Evolutionary conservation across 2,329 filamentous ascomycete species (phyloP), one percentile per base, ranked within the genome.

Genomic region (Penicillium sp.): DNA sequence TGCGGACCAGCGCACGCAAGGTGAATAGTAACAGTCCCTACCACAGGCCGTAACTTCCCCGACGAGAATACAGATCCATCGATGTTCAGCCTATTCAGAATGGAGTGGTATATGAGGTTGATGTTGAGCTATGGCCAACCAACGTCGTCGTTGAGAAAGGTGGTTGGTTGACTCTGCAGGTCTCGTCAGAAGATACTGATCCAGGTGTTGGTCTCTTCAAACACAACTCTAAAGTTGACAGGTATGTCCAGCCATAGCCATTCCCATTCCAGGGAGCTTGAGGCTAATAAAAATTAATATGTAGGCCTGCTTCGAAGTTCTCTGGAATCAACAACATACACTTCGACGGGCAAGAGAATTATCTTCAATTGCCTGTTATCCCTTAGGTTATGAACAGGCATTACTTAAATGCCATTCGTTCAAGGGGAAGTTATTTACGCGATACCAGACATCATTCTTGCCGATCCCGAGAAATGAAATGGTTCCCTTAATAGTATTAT

Each of bases 31-130:
- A 63, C 1, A 73, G 80, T 56, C 72, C 71, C 3, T 70, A 72
- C 44, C 75, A 81, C 57, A 67, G 72, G n/a, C 58, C 71, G 0
- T 80, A 71, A 53, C 68, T 81, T 1, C 79, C 79, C 1, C 71
- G 76, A 58, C 72, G 79, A 11, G 75, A 81, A 34, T 81, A 48
- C 23, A 19, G 9, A 2, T 51, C 37, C 1, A 81, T 64, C 0
- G 77, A 80, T 51, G 70, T 73, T 5, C 68, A 67, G 21, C 73
- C 77, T 3, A 76, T 82, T 8, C 68, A 75, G 24, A 70, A 74
- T 0, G 75, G 76, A 2, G 75, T 78, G 23, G 72, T 81, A 0
- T 81, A 81, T 55, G 64, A 70, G 0, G 75, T 81, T 2, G 79
- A 81, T 56, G 73, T 81, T 2, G 67, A 68, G 49, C 45, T 70